Conservation (phyloP, 1,284 basidiomycete genomes). For the Apiotrichum porosum region DNA sequence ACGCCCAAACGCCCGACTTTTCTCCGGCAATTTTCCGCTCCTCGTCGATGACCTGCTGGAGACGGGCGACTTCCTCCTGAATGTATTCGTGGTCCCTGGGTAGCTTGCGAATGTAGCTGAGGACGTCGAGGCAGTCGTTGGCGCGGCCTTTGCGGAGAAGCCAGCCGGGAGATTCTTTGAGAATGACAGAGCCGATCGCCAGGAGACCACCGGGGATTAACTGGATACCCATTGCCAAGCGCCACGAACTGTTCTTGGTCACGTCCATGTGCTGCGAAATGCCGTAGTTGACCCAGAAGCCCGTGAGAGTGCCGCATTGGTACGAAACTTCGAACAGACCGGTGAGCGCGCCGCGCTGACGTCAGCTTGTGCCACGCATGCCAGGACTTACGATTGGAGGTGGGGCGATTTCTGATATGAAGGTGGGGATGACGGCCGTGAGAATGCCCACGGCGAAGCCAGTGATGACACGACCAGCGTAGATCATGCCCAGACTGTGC, state of each 20-base stretch:
- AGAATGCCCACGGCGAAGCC: conserved; percentile 42
- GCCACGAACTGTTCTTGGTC: conserved; percentile 43
- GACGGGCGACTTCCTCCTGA: conserved; percentile 42
- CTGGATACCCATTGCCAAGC: conserved; percentile 55
- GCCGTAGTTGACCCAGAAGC: conserved; percentile 52
- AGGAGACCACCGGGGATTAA: conserved; percentile 54
- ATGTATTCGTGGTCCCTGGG: conserved; percentile 45
- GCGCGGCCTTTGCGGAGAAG: conserved; percentile 51
- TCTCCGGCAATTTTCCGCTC: conserved; percentile 21
- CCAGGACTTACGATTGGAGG: too few species aligned
- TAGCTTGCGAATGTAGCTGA: conserved; percentile 50
- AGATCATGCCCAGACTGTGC: conserved; percentile 30
- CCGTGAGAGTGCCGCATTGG: conserved; percentile 42
- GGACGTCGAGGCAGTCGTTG: conserved; percentile 48
- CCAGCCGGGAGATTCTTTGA: conserved; percentile 55
- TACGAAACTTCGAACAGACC: conserved; percentile 52
- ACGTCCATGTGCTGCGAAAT: conserved; percentile 48
- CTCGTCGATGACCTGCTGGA: conserved; percentile 28
- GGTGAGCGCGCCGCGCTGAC: too few species aligned
- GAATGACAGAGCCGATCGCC: conserved; percentile 50
- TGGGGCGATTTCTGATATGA: conserved; percentile 45
- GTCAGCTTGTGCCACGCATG: too few species aligned
- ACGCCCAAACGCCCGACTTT: conserved; percentile 1
- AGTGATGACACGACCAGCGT: conserved; percentile 37
- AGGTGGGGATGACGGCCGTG: conserved; percentile 35